Percentiles rank a stretch among this genome's conserved stretches.
These are phyloP conservation scores for Aspergillus costaricaensis DNA, from an alignment of 2,329 filamentous ascomycete species.

Conservation along the genomic window DNA sequence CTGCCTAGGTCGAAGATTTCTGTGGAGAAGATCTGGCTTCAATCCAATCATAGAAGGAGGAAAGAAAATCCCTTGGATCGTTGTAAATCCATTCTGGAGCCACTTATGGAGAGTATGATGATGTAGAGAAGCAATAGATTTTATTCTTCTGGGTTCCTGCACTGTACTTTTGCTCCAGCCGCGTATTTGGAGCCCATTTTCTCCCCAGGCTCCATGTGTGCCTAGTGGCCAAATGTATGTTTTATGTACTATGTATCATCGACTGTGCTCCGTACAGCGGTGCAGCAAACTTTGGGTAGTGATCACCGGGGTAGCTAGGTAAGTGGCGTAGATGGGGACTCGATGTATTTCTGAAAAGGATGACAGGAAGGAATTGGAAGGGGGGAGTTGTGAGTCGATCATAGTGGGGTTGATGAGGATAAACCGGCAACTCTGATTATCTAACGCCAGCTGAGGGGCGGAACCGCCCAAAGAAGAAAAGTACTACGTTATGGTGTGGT, in stretches of 20 bases:
- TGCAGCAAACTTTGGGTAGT: neutral
- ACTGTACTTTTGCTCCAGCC: constrained; percentile 14
- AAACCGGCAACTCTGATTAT: constrained; percentile 9
- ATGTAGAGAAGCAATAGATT: neutral
- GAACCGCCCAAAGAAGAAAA: neutral
- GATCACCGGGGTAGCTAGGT: constrained; percentile 3
- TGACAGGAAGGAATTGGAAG: neutral
- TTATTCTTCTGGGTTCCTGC: neutral
- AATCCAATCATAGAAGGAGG: constrained; percentile 1
- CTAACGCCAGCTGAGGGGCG: neutral
- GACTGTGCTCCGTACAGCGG: neutral
- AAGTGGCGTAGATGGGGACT: neutral
- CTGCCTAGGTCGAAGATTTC: neutral
- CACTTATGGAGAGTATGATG: neutral
- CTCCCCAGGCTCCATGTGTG: neutral
- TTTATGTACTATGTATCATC: neutral
- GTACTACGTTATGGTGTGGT: neutral
- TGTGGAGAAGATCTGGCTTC: constrained; percentile 11
- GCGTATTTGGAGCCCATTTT: neutral
- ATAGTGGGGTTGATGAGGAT: constrained; percentile 11
- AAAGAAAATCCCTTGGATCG: constrained; percentile 4
- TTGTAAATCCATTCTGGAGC: constrained; percentile 5
- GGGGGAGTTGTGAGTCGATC: constrained; percentile 4
- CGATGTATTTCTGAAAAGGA: constrained; percentile 3
- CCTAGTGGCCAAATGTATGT: neutral